Evolutionary conservation across 352 stramenopile species (phyloP).

Genomic region (Globisporangium paddicum): DNA sequence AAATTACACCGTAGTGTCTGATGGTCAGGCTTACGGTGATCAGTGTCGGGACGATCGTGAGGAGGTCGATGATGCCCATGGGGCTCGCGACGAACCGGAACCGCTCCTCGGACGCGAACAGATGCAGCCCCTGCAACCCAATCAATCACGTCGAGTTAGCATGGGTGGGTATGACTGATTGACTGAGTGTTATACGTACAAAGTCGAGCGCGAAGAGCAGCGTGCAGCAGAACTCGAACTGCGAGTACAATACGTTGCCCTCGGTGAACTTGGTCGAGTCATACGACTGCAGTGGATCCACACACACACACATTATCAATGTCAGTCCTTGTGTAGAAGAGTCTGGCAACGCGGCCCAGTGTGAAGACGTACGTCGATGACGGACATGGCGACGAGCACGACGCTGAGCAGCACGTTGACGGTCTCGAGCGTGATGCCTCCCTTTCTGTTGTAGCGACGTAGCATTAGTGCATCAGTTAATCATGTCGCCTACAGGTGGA

Average conservation of each 20-base stretch:
- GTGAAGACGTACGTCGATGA: constrained; percentile 22
- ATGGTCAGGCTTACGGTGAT: constrained; percentile 20
- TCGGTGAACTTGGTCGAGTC: constrained; percentile 10
- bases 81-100: constrained; percentile 39
- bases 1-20: background rate
- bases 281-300: constrained; percentile 48
- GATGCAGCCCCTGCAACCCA: constrained; percentile 26
- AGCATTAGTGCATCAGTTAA: constrained; percentile 1
- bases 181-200: constrained; percentile 13
- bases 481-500: background rate
- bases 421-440: constrained; percentile 31
- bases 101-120: constrained; percentile 33
- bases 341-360: too few species aligned
- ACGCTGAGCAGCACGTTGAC: constrained; percentile 45
- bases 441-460: constrained; percentile 15
- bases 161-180: too few species aligned
- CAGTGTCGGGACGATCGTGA: constrained; percentile 48
- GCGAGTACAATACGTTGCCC: background rate
- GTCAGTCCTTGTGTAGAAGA: too few species aligned
- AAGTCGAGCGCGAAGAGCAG: constrained; percentile 48
- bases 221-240: constrained; percentile 36
- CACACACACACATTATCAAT: too few species aligned
- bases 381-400: constrained; percentile 35
- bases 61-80: constrained; percentile 49
- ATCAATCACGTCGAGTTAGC: too few species aligned